Conservation (phyloP, 73 alveolate species). For the Effrenium voratum region DNA sequence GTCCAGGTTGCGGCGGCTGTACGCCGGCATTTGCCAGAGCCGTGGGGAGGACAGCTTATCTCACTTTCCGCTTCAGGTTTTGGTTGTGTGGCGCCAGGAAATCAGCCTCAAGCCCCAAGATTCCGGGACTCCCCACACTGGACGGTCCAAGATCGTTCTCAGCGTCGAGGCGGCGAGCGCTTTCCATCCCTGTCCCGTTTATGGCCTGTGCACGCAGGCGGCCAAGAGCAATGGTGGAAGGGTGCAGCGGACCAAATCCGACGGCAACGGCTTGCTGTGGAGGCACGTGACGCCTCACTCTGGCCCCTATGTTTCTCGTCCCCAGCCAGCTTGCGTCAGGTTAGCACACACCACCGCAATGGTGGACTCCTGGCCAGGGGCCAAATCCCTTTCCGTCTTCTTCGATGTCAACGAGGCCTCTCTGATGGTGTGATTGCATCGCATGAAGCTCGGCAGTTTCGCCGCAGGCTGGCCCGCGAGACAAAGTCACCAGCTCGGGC, state of each 20-base stretch:
- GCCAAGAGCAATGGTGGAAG: constrained; percentile 26
- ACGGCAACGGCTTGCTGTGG: constrained; percentile 57
- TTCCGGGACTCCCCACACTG: constrained; percentile 71
- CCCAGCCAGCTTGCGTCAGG: constrained; percentile 22
- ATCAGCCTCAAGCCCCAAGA: constrained; percentile 36
- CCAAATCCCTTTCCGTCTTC: constrained; percentile 62
- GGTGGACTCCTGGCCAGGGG: constrained; percentile 87
- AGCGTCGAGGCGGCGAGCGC: constrained; percentile 57
- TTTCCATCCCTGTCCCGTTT: no score
- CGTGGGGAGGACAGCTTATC: constrained; percentile 80
- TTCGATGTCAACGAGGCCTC: constrained; percentile 76
- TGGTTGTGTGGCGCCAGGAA: neutral
- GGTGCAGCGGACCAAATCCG: constrained; percentile 27
- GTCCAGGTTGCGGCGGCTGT: constrained; percentile 56
- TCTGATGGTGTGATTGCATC: no score
- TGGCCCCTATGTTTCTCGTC: no score
- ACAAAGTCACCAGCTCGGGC: no score
- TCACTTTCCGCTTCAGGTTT: no score
- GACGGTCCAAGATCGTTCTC: constrained; percentile 58
- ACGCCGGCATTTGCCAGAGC: constrained; percentile 84
- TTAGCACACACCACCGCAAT: constrained; percentile 78
- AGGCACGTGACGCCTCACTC: constrained; percentile 6
- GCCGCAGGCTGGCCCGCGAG: no score
- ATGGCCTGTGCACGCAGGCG: constrained; percentile 3
- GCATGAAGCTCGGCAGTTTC: no score